phyloP scores from a whole-genome alignment of 2,329 filamentous ascomycete species.

The Zalaria sp. region DNA sequence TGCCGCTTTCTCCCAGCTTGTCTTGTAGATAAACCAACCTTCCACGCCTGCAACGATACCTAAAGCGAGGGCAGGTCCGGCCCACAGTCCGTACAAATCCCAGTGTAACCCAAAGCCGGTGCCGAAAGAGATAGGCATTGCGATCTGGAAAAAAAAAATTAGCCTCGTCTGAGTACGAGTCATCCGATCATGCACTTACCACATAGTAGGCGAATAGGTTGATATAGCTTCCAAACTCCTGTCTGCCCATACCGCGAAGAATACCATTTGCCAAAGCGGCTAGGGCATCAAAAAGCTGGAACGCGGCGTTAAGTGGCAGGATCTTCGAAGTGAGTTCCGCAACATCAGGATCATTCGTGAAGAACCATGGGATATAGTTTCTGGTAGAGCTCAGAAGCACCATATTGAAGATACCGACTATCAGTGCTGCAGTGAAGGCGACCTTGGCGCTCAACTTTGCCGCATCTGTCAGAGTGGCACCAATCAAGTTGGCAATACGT shows the following conservation, averaged over 20 bases:
- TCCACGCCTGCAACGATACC: slow-evolving; percentile 44
- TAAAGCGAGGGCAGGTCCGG: slow-evolving; percentile 47
- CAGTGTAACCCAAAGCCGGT: slow-evolving; percentile 63
- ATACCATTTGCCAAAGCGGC: slow-evolving; percentile 69
- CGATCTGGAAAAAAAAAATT: slow-evolving; percentile 31
- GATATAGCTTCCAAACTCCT: slow-evolving; percentile 78
- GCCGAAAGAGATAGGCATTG: slow-evolving; percentile 68
- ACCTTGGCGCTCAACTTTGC: slow-evolving; percentile 68
- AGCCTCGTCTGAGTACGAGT: not conserved
- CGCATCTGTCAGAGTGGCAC: slow-evolving; percentile 65
- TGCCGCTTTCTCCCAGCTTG: slow-evolving; percentile 41
- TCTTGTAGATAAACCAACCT: slow-evolving; percentile 38
- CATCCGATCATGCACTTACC: slow-evolving; percentile 12
- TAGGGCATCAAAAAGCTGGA: slow-evolving; percentile 79
- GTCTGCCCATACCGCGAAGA: slow-evolving; percentile 70
- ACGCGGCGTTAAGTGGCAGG: slow-evolving; percentile 68
- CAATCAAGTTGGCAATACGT: slow-evolving; percentile 79
- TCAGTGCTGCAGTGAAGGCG: slow-evolving; percentile 48
- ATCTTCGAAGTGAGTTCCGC: slow-evolving; percentile 50
- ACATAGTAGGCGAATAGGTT: slow-evolving; percentile 77
- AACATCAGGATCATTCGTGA: slow-evolving; percentile 53
- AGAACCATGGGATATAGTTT: slow-evolving; percentile 59
- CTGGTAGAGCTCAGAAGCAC: slow-evolving; percentile 31
- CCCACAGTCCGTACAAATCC: slow-evolving; percentile 69
- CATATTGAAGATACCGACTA: slow-evolving; percentile 64